phyloP scores from a whole-genome alignment of 768 basidiomycete species.

The Pholiota molesta region DNA sequence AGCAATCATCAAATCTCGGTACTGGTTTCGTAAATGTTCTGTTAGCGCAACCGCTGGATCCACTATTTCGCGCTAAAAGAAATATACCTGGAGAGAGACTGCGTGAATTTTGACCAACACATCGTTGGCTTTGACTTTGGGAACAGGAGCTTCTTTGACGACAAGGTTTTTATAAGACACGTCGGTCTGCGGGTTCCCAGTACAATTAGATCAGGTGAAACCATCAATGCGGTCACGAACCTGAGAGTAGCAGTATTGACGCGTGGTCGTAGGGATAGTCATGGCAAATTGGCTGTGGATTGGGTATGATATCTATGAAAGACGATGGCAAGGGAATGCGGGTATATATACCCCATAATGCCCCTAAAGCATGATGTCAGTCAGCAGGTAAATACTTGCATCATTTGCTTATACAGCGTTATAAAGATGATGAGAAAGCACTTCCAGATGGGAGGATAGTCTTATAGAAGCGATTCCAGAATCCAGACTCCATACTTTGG shows the following conservation, averaged over 20 bases:
- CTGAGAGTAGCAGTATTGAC: slow-evolving; percentile 24
- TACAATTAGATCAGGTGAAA: background rate
- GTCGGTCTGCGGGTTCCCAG: slow-evolving; percentile 11
- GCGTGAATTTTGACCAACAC: slow-evolving; percentile 61
- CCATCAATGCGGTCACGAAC: slow-evolving; percentile 8
- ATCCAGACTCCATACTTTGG: too few relatives aligned
- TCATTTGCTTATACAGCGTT: background rate
- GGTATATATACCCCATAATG: background rate
- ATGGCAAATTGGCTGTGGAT: background rate
- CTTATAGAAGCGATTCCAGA: too few relatives aligned
- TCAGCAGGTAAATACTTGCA: background rate
- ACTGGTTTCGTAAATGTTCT: slow-evolving; percentile 29
- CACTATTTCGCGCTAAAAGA: background rate
- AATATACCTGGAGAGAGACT: slow-evolving; percentile 56
- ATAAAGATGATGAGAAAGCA: background rate
- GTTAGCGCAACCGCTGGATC: background rate
- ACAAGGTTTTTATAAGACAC: slow-evolving; percentile 26
- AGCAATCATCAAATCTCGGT: slow-evolving; percentile 53
- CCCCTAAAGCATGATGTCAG: background rate
- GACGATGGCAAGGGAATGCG: background rate
- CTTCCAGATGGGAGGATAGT: too few relatives aligned
- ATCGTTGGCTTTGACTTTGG: slow-evolving; percentile 43
- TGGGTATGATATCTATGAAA: background rate
- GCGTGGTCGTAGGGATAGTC: slow-evolving; percentile 18
- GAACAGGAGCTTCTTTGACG: slow-evolving; percentile 30